phyloP scores from a whole-genome alignment of 345 rosid species.

The Microcos paniculata region DNA sequence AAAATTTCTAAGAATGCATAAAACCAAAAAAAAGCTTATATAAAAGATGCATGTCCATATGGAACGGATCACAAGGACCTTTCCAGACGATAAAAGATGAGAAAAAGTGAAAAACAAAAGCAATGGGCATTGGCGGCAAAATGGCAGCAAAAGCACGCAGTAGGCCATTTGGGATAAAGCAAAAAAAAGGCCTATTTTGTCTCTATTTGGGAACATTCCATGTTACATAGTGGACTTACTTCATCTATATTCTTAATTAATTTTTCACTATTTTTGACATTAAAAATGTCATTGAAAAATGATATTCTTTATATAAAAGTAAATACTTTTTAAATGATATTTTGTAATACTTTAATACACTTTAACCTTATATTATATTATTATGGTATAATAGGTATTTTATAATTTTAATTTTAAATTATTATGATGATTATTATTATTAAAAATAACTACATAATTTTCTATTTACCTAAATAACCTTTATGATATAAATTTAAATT shows the following conservation, averaged over 20 bases:
- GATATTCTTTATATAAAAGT: too few relatives aligned
- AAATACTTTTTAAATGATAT: too few relatives aligned
- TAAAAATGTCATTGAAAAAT: background rate
- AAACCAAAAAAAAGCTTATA: background rate
- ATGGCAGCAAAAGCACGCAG: background rate
- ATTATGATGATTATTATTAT: too few relatives aligned
- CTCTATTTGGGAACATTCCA: background rate
- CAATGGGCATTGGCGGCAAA: background rate
- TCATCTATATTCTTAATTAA: background rate
- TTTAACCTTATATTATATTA: too few relatives aligned
- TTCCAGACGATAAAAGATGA: background rate
- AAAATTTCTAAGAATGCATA: conserved; percentile 13
- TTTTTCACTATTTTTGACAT: background rate
- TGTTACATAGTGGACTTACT: background rate
- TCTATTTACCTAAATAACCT: too few relatives aligned
- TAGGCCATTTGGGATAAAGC: background rate
- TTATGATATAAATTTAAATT: too few relatives aligned
- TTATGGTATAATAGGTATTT: too few relatives aligned
- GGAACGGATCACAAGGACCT: background rate
- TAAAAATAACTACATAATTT: too few relatives aligned
- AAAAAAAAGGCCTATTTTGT: background rate
- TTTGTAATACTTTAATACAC: too few relatives aligned
- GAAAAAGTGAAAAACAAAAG: background rate
- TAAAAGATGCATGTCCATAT: background rate
- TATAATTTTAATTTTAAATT: too few relatives aligned